phyloP scores from a whole-genome alignment of 768 basidiomycete genomes.

The Amyloporia xantha region DNA sequence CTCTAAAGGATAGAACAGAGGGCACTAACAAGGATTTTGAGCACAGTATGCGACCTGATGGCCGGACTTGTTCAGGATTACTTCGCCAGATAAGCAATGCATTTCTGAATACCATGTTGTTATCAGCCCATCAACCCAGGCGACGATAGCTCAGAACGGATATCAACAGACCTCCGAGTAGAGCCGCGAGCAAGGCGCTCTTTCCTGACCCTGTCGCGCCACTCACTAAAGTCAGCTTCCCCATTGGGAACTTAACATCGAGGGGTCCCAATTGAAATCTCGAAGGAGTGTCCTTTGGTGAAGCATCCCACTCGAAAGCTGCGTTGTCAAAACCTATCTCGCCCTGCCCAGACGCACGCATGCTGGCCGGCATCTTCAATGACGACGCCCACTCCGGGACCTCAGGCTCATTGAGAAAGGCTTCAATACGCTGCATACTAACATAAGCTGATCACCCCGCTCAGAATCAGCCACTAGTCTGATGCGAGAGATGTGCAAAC shows the following conservation, averaged over 20 bases:
- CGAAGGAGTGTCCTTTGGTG: slow-evolving; percentile 24
- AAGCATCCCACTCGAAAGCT: slow-evolving; percentile 50
- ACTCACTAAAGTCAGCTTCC: slow-evolving; percentile 51
- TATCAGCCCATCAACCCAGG: too few relatives aligned
- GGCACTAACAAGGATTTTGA: slow-evolving; percentile 52
- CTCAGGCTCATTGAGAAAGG: slow-evolving; percentile 65
- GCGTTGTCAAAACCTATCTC: slow-evolving; percentile 50
- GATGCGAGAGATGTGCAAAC: slow-evolving; percentile 5
- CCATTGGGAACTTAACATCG: slow-evolving; percentile 49
- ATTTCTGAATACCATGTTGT: slow-evolving; percentile 39
- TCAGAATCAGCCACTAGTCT: slow-evolving; percentile 8
- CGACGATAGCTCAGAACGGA: not conserved
- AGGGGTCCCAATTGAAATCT: slow-evolving; percentile 54
- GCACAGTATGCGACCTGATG: slow-evolving; percentile 66
- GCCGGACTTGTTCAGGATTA: slow-evolving; percentile 47
- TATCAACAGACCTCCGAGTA: slow-evolving; percentile 64
- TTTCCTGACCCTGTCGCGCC: slow-evolving; percentile 70
- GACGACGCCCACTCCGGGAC: slow-evolving; percentile 76
- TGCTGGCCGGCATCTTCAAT: slow-evolving; percentile 32
- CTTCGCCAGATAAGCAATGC: slow-evolving; percentile 46
- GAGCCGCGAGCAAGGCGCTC: slow-evolving; percentile 52
- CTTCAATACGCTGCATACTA: slow-evolving; percentile 76
- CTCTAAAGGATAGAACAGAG: not conserved
- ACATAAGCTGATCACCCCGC: slow-evolving; percentile 46
- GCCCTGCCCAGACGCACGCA: slow-evolving; percentile 8